These are phyloP conservation scores for Sporothrix brasiliensis DNA, from an alignment of 2,329 filamentous ascomycete genomes.

Conservation along the genomic window DNA sequence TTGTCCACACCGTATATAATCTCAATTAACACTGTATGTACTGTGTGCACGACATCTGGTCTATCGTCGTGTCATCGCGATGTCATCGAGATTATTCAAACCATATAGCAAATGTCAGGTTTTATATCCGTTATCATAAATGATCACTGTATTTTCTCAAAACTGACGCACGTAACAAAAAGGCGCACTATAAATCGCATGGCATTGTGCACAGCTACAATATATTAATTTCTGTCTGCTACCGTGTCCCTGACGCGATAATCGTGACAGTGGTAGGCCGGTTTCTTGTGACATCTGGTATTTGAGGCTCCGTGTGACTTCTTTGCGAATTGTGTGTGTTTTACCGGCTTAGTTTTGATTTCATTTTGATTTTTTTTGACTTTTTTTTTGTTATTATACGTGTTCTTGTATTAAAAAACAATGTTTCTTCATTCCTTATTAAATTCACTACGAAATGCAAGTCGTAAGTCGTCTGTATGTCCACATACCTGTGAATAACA, in stretches of 20 bases:
- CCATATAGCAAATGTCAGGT: too few species aligned
- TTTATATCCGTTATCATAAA: too few species aligned
- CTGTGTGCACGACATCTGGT: slow-evolving; percentile 1
- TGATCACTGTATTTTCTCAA: too few species aligned
- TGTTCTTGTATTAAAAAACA: too few species aligned
- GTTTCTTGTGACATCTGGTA: too few species aligned
- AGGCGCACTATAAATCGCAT: neutral
- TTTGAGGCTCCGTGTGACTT: neutral
- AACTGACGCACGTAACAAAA: neutral
- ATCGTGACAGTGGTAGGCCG: too few species aligned
- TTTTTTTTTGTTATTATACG: neutral
- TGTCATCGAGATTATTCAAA: neutral
- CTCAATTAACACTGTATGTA: neutral
- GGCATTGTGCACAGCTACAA: neutral
- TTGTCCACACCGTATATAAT: neutral
- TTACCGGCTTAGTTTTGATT: too few species aligned
- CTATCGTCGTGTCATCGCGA: neutral
- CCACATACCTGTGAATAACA: too few species aligned
- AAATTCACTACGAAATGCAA: too few species aligned
- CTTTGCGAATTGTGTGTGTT: neutral
- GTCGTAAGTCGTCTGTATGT: too few species aligned
- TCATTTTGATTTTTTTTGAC: neutral
- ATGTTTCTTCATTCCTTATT: too few species aligned
- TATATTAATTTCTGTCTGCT: neutral
- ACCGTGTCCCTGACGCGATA: neutral